Percentiles rank a stretch among this genome's conserved stretches.
These are phyloP conservation scores for Exophiala mesophila DNA, from an alignment of 2,329 filamentous ascomycete genomes.

Conservation along the genomic window DNA sequence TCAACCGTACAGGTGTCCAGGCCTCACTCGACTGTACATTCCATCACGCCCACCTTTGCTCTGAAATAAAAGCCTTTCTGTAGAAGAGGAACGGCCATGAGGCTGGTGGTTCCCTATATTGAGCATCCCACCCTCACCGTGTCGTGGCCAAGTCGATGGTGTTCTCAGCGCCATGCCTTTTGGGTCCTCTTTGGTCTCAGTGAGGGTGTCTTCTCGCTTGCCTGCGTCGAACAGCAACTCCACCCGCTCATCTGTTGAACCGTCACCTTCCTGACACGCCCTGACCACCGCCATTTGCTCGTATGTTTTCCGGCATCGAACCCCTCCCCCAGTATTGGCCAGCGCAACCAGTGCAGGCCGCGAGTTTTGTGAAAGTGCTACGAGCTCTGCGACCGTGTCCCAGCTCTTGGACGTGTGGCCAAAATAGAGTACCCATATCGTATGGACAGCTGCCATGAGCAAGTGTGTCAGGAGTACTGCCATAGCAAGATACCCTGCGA, in stretches of 20 bases:
- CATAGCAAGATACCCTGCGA: conserved; percentile 5
- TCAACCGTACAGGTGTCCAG: no score
- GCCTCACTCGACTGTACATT: no score
- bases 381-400: conserved; percentile 6
- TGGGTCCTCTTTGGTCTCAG: background rate
- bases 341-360: background rate
- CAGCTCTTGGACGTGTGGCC: conserved; percentile 6
- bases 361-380: conserved; percentile 9
- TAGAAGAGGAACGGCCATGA: no score
- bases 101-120: no score
- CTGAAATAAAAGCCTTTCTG: no score
- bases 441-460: conserved; percentile 2
- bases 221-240: background rate
- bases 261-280: conserved; percentile 1
- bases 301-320: conserved; percentile 3
- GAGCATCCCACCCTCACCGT: no score
- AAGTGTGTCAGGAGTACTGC: conserved; percentile 5
- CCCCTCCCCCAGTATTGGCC: conserved; percentile 2
- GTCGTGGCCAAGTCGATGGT: no score
- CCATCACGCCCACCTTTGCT: no score
- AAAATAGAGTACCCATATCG: background rate
- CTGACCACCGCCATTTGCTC: background rate
- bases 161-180: no score
- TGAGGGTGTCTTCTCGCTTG: background rate
- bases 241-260: background rate